These are phyloP conservation scores for Daldinia decipiens DNA, from an alignment of 495 filamentous ascomycete species.

Conservation along the genomic window DNA sequence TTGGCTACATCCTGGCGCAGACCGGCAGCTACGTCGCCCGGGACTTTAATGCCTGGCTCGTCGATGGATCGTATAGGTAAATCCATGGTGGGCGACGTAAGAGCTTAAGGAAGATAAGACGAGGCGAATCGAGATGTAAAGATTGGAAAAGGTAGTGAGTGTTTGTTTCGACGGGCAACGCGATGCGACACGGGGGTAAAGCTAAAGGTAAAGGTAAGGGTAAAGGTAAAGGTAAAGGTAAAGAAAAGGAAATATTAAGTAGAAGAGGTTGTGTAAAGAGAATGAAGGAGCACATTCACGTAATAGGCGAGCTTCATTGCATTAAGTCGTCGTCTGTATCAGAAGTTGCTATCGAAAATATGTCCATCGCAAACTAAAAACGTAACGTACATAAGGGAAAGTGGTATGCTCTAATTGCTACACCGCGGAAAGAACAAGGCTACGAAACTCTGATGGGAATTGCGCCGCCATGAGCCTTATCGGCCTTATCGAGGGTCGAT, in stretches of 20 bases:
- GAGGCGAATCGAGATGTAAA: conserved; percentile 4
- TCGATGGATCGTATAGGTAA: conserved; percentile 56
- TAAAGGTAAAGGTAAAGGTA: neutral
- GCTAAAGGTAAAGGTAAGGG: neutral
- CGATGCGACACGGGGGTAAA: conserved; percentile 21
- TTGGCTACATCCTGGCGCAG: conserved; percentile 79
- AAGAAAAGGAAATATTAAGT: conserved; percentile 14
- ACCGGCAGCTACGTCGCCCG: conserved; percentile 62
- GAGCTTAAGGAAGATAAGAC: neutral
- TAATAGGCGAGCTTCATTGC: conserved; percentile 20
- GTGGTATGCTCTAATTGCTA: neutral
- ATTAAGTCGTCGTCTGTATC: conserved; percentile 13
- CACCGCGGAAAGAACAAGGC: conserved; percentile 27
- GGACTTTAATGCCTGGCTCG: conserved; percentile 73
- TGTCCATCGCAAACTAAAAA: conserved; percentile 27
- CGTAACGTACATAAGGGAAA: neutral
- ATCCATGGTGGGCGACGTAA: conserved; percentile 20
- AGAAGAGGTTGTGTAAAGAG: conserved; percentile 8
- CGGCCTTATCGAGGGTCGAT: conserved; percentile 25
- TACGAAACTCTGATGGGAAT: conserved; percentile 27
- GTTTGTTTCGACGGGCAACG: conserved; percentile 14
- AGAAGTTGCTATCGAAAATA: conserved; percentile 26
- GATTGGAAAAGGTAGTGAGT: neutral
- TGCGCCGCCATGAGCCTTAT: conserved; percentile 33
- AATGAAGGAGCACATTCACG: conserved; percentile 7